phyloP scores from a whole-genome alignment of 306 rosid genomes.

The Begonia fuchsioides region DNA sequence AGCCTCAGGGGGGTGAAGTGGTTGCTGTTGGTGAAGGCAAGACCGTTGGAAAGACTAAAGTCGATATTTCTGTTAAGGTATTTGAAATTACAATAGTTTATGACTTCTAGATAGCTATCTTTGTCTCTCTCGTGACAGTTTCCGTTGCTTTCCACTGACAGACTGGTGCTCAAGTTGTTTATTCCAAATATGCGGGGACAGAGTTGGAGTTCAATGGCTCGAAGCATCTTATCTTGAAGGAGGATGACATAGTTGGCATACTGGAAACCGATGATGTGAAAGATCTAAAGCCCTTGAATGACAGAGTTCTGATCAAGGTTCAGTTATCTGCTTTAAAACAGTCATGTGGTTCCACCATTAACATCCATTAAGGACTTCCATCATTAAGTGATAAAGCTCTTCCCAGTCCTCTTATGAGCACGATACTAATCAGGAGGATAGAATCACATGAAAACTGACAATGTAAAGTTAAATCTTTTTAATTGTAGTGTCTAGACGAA shows the following conservation, averaged over 20 bases:
- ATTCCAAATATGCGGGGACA: too few relatives aligned
- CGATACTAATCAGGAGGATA: too few relatives aligned
- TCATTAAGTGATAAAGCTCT: too few relatives aligned
- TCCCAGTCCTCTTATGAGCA: too few relatives aligned
- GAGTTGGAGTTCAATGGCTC: slow-evolving; percentile 81
- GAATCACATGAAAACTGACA: too few relatives aligned
- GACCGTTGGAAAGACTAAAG: slow-evolving; percentile 46
- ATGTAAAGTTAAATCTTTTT: too few relatives aligned
- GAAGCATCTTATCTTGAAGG: slow-evolving; percentile 83
- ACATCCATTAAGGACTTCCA: too few relatives aligned
- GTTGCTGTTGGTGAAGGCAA: slow-evolving; percentile 85
- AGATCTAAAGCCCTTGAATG: slow-evolving; percentile 88
- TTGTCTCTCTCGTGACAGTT: background rate
- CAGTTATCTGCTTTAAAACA: too few relatives aligned
- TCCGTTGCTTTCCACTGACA: slow-evolving; percentile 4
- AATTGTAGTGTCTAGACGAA: too few relatives aligned
- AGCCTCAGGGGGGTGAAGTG: slow-evolving; percentile 94
- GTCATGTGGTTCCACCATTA: too few relatives aligned
- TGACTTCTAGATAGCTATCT: background rate
- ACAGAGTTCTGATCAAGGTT: slow-evolving; percentile 78
- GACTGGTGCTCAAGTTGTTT: too few relatives aligned
- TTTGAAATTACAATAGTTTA: background rate
- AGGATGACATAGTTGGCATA: slow-evolving; percentile 78
- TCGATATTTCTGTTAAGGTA: slow-evolving; percentile 59
- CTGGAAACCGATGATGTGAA: slow-evolving; percentile 73